Percentiles rank a stretch among this genome's conserved stretches.
These are phyloP conservation scores for Geotrichum histeridarum DNA, from an alignment of 1,139 yeast genomes.

Conservation along the genomic window DNA sequence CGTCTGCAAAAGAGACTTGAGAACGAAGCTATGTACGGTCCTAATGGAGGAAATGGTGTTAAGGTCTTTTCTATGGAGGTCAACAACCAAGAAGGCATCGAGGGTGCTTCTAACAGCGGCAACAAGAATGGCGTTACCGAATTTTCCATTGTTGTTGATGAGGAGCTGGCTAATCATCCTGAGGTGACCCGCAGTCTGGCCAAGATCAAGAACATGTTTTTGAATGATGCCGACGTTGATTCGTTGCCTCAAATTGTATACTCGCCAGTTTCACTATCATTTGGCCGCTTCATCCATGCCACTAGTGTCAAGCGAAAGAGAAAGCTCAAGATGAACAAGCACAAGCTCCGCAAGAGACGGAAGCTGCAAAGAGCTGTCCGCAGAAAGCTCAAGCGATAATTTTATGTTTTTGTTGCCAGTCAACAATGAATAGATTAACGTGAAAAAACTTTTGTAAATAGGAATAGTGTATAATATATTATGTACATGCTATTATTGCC, in stretches of 20 bases:
- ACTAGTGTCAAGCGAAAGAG: slow-evolving; percentile 44
- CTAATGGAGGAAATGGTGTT: slow-evolving; percentile 7
- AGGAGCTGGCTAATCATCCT: slow-evolving; percentile 13
- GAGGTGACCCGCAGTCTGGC: slow-evolving; percentile 17
- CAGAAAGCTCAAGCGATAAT: slow-evolving; percentile 32
- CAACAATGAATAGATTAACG: background rate
- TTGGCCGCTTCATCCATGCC: slow-evolving; percentile 26
- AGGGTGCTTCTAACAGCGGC: background rate
- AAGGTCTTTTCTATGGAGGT: slow-evolving; percentile 16
- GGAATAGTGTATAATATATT: background rate
- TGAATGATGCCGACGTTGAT: slow-evolving; percentile 11
- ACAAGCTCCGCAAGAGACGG: slow-evolving; percentile 45
- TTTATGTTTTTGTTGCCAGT: background rate
- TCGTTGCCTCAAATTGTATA: slow-evolving; percentile 15
- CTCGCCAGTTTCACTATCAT: slow-evolving; percentile 21
- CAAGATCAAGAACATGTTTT: slow-evolving; percentile 13
- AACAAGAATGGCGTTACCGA: slow-evolving; percentile 10
- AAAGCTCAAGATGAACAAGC: slow-evolving; percentile 45
- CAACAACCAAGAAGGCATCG: slow-evolving; percentile 1
- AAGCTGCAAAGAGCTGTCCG: slow-evolving; percentile 42
- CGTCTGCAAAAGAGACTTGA: slow-evolving; percentile 12
- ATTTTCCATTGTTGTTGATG: slow-evolving; percentile 16
- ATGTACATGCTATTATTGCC: background rate
- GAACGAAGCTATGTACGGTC: slow-evolving; percentile 5
- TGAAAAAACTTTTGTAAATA: slow-evolving; percentile 5